Conservation (phyloP, 768 basidiomycete genomes). For the Lentinula boryana region DNA sequence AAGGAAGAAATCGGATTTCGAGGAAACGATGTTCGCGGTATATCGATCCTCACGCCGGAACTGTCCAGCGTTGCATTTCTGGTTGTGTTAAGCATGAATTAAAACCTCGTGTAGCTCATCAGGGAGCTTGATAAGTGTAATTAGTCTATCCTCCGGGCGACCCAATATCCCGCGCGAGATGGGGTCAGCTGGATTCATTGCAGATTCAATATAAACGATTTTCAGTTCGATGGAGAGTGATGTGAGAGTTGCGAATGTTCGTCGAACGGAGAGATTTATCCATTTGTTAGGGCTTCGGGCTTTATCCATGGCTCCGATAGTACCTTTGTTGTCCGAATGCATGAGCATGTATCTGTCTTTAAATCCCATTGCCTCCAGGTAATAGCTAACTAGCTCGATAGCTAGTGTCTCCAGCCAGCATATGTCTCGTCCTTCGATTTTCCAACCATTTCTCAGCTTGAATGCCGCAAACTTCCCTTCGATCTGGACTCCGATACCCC, state of each 20-base stretch:
- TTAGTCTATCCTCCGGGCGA: too few species aligned
- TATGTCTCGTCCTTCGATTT: conserved; percentile 2
- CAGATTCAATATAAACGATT: conserved; percentile 14
- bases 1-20: too few species aligned
- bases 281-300: conserved; percentile 1
- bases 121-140: too few species aligned
- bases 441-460: conserved; percentile 10
- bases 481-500: conserved; percentile 14
- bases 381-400: conserved; percentile 11
- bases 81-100: too few species aligned
- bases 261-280: conserved; percentile 22
- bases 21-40: too few species aligned
- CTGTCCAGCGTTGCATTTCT: too few species aligned
- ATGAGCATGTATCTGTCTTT: conserved; percentile 14
- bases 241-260: conserved; percentile 8
- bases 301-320: conserved; percentile 12
- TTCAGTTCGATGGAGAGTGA: conserved; percentile 10
- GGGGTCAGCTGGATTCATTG: conserved; percentile 22
- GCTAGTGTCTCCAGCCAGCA: conserved; percentile 5
- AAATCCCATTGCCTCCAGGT: conserved; percentile 10
- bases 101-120: too few species aligned
- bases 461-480: conserved; percentile 9
- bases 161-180: conserved; percentile 20
- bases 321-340: conserved; percentile 26
- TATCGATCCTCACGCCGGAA: too few species aligned